Percentiles rank a stretch among this genome's conserved stretches.
Evolutionary conservation across 2,329 filamentous ascomycete species (phyloP).

Genomic region (Chaetomiaceae sp.): DNA sequence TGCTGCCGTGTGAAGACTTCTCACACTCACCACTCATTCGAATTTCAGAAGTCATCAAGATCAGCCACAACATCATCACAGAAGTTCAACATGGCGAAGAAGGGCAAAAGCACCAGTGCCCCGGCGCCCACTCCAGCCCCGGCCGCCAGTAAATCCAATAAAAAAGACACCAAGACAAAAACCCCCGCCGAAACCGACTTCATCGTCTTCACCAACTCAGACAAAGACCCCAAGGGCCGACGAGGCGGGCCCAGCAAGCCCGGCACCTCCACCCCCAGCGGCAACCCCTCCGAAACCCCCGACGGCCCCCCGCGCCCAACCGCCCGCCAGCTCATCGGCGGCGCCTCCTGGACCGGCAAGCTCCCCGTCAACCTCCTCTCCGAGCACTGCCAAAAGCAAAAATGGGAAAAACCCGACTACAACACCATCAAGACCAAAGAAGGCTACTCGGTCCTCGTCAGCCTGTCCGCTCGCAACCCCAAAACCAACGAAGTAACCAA

Average conservation of each 20-base stretch:
- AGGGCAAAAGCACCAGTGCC: constrained; percentile 48
- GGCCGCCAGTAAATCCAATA: constrained; percentile 29
- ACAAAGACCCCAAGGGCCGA: constrained; percentile 48
- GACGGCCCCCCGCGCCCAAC: constrained; percentile 55
- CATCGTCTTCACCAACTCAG: constrained; percentile 55
- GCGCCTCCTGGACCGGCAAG: constrained; percentile 96
- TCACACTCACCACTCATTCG: not conserved
- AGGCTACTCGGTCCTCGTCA: constrained; percentile 76
- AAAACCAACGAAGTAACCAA: constrained; percentile 76
- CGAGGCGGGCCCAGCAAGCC: constrained; percentile 30
- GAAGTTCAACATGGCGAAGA: constrained; percentile 43
- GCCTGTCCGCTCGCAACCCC: constrained; percentile 67
- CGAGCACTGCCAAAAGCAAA: constrained; percentile 92
- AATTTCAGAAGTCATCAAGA: not conserved
- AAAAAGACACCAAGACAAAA: constrained; percentile 32
- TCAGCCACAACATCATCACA: not conserved
- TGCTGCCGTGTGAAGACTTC: constrained; percentile 2
- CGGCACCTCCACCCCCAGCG: constrained; percentile 15
- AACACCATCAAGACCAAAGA: constrained; percentile 70
- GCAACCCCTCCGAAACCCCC: constrained; percentile 13
- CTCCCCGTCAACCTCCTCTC: constrained; percentile 88
- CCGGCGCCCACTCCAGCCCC: constrained; percentile 33
- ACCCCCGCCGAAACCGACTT: constrained; percentile 46
- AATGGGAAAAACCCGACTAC: constrained; percentile 93
- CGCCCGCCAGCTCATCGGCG: constrained; percentile 80